Evolutionary conservation across 768 basidiomycete species (phyloP), one percentile per base, ranked within the genome.

Genomic region (Phlebiopsis gigantea): DNA sequence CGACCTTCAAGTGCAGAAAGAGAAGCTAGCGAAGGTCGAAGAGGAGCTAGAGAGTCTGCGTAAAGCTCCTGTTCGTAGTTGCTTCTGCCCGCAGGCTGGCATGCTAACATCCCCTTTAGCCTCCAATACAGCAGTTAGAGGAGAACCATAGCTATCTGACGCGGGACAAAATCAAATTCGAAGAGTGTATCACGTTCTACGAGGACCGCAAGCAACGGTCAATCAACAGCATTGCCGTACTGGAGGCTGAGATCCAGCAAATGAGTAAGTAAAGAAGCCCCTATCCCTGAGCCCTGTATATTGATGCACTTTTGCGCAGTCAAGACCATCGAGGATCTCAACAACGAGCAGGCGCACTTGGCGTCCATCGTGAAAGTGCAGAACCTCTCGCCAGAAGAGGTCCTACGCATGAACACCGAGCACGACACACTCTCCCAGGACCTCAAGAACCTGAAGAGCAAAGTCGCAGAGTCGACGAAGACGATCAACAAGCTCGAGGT

Each of bases 321-420:
- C 34, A 50, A 42, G n/a, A 34, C 53, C 7, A 34, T 55, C 14
- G 82, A 85, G 42, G 77, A 80, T 46, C 76, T 90, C 30, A 81
- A 80, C 60, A 68, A 71, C 25, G 90, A 94, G 63, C 81, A 88
- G 61, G 75, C 76, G 24, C 79, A 77, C 54, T 76, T 94, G 24
- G 72, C 75, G 8, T 77, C 79, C 0, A 79, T 86, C 2, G 90
- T 98, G 26, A 86, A 85, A 64, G 82, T 75, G 29, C 97, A 99
- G 69, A 95, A 97, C 65, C 79, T 99, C 44, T 83, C 90, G 1
- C 88, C 90, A 0, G 92, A 95, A 69, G 95, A 99, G 71, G 93
- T 97, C 42, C 72, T 82, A 53, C 85, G 85, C 34, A 95, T 99
- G 91, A 94, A 88, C 64, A 84, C 84, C 4, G 94, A 98, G 61